phyloP scores from a whole-genome alignment of 176 grass and related monocot genomes.

The Rhipidocladum racemiflorum region DNA sequence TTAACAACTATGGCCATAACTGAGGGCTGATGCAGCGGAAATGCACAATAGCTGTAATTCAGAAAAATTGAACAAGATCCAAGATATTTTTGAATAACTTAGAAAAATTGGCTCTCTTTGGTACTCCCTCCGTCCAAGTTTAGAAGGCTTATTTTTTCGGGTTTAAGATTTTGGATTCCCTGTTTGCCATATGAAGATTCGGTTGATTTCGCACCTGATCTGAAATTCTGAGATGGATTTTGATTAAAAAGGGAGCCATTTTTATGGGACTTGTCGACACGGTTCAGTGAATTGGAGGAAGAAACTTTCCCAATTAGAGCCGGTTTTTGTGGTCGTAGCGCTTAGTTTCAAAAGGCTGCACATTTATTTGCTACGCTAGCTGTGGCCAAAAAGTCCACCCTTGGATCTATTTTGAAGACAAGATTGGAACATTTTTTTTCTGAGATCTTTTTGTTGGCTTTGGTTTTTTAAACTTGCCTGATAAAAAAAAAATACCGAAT shows the following conservation, averaged over 20 bases:
- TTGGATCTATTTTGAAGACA: slow-evolving; percentile 7
- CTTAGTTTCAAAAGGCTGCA: neutral
- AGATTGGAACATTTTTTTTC: neutral
- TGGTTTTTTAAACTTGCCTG: slow-evolving; percentile 19
- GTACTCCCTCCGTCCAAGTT: no score
- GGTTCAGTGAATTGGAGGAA: slow-evolving; percentile 1
- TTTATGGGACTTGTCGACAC: neutral
- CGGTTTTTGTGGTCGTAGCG: slow-evolving; percentile 5
- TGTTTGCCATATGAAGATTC: neutral
- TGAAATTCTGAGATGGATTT: neutral
- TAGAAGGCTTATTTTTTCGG: neutral
- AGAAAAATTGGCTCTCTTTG: neutral
- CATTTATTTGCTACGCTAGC: slow-evolving; percentile 9
- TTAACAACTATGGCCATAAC: neutral
- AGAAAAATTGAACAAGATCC: neutral
- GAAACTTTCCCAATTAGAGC: slow-evolving; percentile 19
- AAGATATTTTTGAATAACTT: neutral
- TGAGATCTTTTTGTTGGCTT: neutral
- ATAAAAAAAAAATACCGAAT: slow-evolving; percentile 25
- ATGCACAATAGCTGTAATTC: neutral
- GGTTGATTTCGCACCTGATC: neutral
- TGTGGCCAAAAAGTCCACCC: neutral
- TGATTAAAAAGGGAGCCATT: neutral
- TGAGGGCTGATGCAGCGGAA: neutral
- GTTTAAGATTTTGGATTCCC: slow-evolving; percentile 3